These are phyloP conservation scores for Coemansia sp. DNA, from an alignment of 192 early-diverging fungal species.

Conservation along the genomic window DNA sequence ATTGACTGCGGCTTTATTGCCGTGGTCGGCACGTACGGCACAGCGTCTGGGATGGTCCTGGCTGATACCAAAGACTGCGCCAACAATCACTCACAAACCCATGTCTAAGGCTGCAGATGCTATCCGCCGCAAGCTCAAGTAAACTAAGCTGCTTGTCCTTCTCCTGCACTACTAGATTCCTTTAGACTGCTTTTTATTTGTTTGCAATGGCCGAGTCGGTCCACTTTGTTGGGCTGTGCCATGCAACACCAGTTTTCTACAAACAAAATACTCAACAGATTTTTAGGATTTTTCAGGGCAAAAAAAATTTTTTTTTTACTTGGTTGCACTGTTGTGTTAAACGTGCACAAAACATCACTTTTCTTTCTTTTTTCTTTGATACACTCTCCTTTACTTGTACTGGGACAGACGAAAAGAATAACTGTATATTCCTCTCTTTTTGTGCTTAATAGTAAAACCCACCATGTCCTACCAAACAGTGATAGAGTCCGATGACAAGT, in stretches of 20 bases:
- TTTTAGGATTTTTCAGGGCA: background rate
- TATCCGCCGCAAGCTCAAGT: slow-evolving; percentile 51
- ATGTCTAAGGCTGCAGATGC: slow-evolving; percentile 33
- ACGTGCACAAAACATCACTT: slow-evolving; percentile 6
- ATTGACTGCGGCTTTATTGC: slow-evolving; percentile 46
- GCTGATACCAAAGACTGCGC: slow-evolving; percentile 52
- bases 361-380: slow-evolving; percentile 8
- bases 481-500: slow-evolving; percentile 48
- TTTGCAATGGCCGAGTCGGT: too few relatives aligned
- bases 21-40: slow-evolving; percentile 51
- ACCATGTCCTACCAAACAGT: slow-evolving; percentile 44
- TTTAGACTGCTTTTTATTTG: background rate
- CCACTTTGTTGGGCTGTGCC: background rate
- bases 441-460: slow-evolving; percentile 8
- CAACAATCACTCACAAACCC: slow-evolving; percentile 39
- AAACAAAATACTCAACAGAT: background rate
- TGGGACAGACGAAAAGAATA: background rate
- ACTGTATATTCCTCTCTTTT: slow-evolving; percentile 11
- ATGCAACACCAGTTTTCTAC: background rate
- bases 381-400: background rate
- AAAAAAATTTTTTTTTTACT: slow-evolving; percentile 9
- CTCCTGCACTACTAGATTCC: slow-evolving; percentile 3
- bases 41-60: slow-evolving; percentile 51
- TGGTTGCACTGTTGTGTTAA: background rate
- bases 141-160: background rate